Evolutionary conservation across 805 yeast species (phyloP).

Genomic region (Kodamaea lidongshanica): DNA sequence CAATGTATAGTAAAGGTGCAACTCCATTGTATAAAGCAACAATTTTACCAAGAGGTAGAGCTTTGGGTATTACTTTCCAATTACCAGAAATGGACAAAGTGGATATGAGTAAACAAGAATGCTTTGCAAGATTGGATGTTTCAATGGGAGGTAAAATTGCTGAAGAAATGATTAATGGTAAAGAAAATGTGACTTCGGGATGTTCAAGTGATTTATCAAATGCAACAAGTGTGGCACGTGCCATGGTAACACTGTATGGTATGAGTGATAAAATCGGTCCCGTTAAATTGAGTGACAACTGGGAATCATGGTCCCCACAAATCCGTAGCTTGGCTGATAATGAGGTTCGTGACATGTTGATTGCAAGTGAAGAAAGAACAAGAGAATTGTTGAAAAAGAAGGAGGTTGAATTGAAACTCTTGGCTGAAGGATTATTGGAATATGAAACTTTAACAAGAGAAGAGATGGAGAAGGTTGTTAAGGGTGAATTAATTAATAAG

Average conservation of each 20-base stretch:
- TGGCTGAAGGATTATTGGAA: slow-evolving; percentile 90
- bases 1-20: slow-evolving; percentile 89
- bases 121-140: slow-evolving; percentile 87
- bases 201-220: slow-evolving; percentile 85
- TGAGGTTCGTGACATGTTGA: slow-evolving; percentile 73
- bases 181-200: slow-evolving; percentile 90
- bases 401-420: slow-evolving; percentile 66
- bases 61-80: slow-evolving; percentile 94
- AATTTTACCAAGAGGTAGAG: slow-evolving; percentile 92
- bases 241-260: slow-evolving; percentile 95
- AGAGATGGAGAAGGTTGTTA: slow-evolving; percentile 81
- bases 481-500: slow-evolving; percentile 70
- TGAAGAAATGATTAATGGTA: slow-evolving; percentile 87
- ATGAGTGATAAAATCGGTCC: slow-evolving; percentile 96
- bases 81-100: slow-evolving; percentile 97
- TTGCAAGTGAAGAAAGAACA: slow-evolving; percentile 76
- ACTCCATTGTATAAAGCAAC: slow-evolving; percentile 96
- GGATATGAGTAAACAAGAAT: slow-evolving; percentile 83
- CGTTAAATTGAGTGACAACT: slow-evolving; percentile 77
- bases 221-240: slow-evolving; percentile 91
- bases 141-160: slow-evolving; percentile 99
- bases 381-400: slow-evolving; percentile 57
- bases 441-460: slow-evolving; percentile 90
- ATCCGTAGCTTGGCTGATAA: slow-evolving; percentile 87
- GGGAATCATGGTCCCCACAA: slow-evolving; percentile 92